Percentiles rank a stretch among this genome's conserved stretches.
phyloP scores from a whole-genome alignment of 352 stramenopile species.

The Globisporangium paddicum region DNA sequence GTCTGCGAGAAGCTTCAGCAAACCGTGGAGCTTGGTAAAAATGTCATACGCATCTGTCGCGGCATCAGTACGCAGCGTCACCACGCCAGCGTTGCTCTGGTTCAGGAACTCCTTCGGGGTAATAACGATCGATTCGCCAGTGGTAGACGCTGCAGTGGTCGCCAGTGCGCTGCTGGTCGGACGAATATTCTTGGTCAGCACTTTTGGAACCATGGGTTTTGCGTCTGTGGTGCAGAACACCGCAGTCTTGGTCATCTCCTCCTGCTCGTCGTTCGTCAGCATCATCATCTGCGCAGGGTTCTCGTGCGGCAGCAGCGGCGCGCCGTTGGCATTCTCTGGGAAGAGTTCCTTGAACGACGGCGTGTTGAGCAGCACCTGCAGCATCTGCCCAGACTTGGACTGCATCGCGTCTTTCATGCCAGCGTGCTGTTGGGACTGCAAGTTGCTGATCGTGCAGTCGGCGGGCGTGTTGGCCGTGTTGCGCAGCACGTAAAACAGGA shows the following conservation, averaged over 20 bases:
- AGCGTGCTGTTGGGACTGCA: constrained; percentile 74
- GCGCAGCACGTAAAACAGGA: constrained; percentile 82
- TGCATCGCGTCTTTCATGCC: constrained; percentile 86
- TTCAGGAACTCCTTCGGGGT: constrained; percentile 59
- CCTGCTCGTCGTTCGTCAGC: constrained; percentile 66
- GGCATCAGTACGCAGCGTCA: constrained; percentile 57
- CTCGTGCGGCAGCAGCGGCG: constrained; percentile 25
- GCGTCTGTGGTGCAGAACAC: constrained; percentile 72
- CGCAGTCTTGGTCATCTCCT: constrained; percentile 59
- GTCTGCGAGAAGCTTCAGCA: constrained; percentile 80
- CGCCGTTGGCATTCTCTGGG: constrained; percentile 30
- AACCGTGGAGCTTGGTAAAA: constrained; percentile 70
- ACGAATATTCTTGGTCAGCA: constrained; percentile 34
- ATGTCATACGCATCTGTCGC: constrained; percentile 54
- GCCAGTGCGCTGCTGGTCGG: constrained; percentile 24
- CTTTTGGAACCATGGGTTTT: constrained; percentile 55
- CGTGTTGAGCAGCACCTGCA: constrained; percentile 74
- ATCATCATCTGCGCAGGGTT: constrained; percentile 43
- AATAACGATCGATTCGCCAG: constrained; percentile 37
- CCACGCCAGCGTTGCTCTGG: constrained; percentile 72
- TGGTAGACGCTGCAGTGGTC: constrained; percentile 28
- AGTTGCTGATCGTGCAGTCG: constrained; percentile 81
- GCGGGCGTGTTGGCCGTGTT: constrained; percentile 81
- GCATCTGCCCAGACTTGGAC: constrained; percentile 81
- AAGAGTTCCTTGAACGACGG: constrained; percentile 82